phyloP scores from a whole-genome alignment of 225 moss, liverwort and hornwort species.

The Lunularia cruciata region DNA sequence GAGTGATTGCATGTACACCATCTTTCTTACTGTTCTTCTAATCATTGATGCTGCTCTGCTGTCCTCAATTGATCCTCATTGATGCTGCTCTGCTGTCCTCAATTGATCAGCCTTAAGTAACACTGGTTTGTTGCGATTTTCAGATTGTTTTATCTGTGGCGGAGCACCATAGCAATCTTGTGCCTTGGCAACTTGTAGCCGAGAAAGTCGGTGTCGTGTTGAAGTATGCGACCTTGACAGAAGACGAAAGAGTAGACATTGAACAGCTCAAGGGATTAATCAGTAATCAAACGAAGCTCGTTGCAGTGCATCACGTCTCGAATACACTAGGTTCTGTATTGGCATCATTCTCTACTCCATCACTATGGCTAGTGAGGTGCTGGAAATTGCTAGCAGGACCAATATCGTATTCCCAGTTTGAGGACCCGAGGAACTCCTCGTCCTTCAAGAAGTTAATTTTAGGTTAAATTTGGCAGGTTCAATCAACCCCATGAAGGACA shows the following conservation, averaged over 20 bases:
- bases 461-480: constrained; percentile 55
- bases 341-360: no score
- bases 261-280: constrained; percentile 55
- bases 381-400: no score
- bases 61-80: no score
- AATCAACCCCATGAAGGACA: constrained; percentile 68
- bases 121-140: constrained; percentile 8
- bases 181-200: constrained; percentile 81
- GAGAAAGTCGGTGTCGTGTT: constrained; percentile 66
- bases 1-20: no score
- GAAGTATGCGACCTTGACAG: constrained; percentile 68
- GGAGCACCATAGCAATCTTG: constrained; percentile 91
- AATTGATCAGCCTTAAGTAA: no score
- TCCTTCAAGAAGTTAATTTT: no score
- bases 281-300: constrained; percentile 70
- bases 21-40: no score
- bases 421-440: no score
- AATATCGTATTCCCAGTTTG: no score
- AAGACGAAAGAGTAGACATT: constrained; percentile 66
- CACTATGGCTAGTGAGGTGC: background rate
- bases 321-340: constrained; percentile 59
- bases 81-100: background rate
- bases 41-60: no score
- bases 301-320: constrained; percentile 67
- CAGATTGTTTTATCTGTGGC: constrained; percentile 78